Percentiles rank a stretch among this genome's conserved stretches.
Conservation (phyloP, 148 eudicot species). For the Fagopyrum tataricum region DNA sequence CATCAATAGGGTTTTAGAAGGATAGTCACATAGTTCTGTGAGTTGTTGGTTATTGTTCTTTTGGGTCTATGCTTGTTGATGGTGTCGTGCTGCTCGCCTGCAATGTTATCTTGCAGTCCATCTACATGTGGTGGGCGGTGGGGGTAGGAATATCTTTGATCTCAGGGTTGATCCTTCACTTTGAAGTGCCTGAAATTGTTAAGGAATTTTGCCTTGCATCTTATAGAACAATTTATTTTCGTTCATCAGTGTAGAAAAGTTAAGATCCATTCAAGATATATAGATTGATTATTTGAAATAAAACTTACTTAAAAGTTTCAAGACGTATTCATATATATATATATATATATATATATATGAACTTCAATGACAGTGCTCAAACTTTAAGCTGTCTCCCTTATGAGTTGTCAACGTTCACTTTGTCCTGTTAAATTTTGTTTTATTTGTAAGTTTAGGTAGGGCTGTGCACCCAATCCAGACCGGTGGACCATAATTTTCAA, state of each 20-base stretch:
- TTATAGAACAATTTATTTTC: too few species aligned
- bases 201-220: neutral
- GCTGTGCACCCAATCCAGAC: too few species aligned
- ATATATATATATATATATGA: too few species aligned
- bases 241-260: too few species aligned
- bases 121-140: neutral
- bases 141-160: neutral
- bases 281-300: neutral
- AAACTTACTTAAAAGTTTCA: too few species aligned
- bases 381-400: neutral
- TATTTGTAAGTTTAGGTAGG: neutral
- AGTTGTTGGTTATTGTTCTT: neutral
- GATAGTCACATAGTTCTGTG: neutral
- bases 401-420: neutral
- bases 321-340: too few species aligned
- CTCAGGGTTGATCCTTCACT: neutral
- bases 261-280: too few species aligned
- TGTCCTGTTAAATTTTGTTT: neutral
- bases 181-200: neutral
- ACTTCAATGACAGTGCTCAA: too few species aligned
- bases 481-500: too few species aligned
- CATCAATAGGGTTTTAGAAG: neutral
- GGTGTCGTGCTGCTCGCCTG: neutral
- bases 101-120: neutral
- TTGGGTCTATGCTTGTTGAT: neutral